Percentiles rank a stretch among this genome's conserved stretches.
Conservation (phyloP, 1,139 yeast genomes). For the Debaryomycetaceae sp. region DNA sequence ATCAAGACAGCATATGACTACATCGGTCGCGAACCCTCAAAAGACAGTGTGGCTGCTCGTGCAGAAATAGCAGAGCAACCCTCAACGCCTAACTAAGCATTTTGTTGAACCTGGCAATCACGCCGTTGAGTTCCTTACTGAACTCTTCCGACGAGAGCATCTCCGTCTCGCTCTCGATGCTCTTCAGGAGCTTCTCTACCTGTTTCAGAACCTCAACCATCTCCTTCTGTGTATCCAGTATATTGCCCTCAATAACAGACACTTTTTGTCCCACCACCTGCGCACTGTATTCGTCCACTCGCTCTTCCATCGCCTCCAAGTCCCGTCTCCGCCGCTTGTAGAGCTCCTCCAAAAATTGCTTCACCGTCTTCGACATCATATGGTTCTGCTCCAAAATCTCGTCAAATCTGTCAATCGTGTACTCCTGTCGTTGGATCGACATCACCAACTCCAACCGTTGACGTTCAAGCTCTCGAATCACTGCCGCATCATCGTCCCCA, state of each 20-base stretch:
- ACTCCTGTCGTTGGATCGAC: conserved; percentile 46
- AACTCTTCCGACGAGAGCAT: conserved; percentile 11
- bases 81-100: neutral
- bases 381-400: conserved; percentile 37
- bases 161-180: conserved; percentile 6
- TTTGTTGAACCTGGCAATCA: conserved; percentile 19
- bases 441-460: conserved; percentile 36
- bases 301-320: conserved; percentile 5
- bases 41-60: conserved; percentile 4
- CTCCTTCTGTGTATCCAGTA: conserved; percentile 9
- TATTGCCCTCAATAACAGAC: conserved; percentile 14
- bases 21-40: conserved; percentile 31
- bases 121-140: conserved; percentile 17
- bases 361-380: conserved; percentile 36
- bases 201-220: conserved; percentile 10
- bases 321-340: conserved; percentile 16
- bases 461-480: conserved; percentile 25
- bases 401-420: conserved; percentile 27
- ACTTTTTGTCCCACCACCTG: conserved; percentile 13
- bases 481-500: conserved; percentile 9
- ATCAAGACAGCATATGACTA: conserved; percentile 37
- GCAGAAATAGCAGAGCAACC: conserved; percentile 1
- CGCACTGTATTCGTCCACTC: conserved; percentile 13
- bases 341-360: conserved; percentile 31
- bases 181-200: conserved; percentile 7